Base-by-base conservation (phyloP, 2,329 filamentous ascomycete genomes). In the Talaromyces sp. region DNA sequence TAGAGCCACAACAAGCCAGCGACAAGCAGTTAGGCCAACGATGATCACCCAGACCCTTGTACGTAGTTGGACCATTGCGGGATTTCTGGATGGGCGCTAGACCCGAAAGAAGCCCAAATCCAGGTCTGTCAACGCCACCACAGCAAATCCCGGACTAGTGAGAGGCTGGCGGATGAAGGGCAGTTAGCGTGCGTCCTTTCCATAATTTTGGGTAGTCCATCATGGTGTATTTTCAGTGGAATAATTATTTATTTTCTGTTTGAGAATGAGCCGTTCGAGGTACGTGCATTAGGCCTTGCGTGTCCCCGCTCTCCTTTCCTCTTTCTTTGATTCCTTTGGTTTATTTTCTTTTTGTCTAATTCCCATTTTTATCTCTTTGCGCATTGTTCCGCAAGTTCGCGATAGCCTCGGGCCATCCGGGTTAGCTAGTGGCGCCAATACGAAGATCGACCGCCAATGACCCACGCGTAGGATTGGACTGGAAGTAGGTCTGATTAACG, bases 1-100 rank as follows among this genome's bases (percentile, higher is more conserved):
- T 9, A 27, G 24, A 27, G 24, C 24, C 24, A 27, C 24, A 27
- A 19, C 10, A 17, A 10, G n/a, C 36, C 16, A 4, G 29, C n/a
- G 17, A 16, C 16, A 46, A 40, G 41, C 42, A 51, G 43, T 51
- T 52, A 52, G 50, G 32, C 39, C 50, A 20, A 30, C 24, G 50
- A 48, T 43, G 50, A 52, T 52, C 50, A 52, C 37, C 36, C 10
- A 48, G 50, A 52, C 50, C 50, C 45, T 52, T 42, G 30, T 35
- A 32, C 16, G 17, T 42, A 22, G 40, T 39, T 17, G 33, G 33
- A 14, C 42, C 17, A 16, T 41, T 49, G 50, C 50, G 50, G 44
- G 50, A 52, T 48, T 52, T 52, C 43, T 43, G 33, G 35, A 24
- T 40, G 35, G 22, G 24, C 45, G 45, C 45, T 47, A 47, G 22